Base-by-base conservation (phyloP, 139 green algal species). In the Chloropicon primus region DNA sequence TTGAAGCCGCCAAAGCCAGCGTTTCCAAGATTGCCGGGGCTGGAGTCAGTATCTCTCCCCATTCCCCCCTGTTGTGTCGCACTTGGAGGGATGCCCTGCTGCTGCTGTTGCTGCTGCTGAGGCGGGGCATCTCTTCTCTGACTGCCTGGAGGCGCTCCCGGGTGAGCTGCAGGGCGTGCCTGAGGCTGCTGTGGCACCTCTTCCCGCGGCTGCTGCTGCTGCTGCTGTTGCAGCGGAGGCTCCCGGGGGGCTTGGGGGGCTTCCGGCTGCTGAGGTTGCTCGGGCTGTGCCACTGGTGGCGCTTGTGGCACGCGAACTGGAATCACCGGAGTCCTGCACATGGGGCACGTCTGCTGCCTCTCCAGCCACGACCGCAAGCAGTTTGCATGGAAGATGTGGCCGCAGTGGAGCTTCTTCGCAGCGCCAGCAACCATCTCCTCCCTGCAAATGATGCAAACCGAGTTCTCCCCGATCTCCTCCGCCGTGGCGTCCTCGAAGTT, bases 341-440 rank as follows among this genome's bases (percentile, higher is more conserved):
- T 98, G n/a, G 93, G 93, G 87, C 93, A 97, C 85, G 90, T 96
- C 79, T 98, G 95, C 84, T 98, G 95, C 17, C 95, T 81, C 87
- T 98, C 95, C 76, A 99, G 85, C 95, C 95, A 99, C 0, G 93
- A 96, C 77, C 94, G 88, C 5, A 99, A 86, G 87, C 95, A 99
- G 81, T 96, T 89, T 77, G 97, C 29, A 82, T 99, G 95, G 85
- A 98, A 99, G 22, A 94, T 86, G 75, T 99, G 95, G 22, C 84
- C 82, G 80, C 95, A 99, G 27, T 83, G 76, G 71, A 99, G 89
- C 83, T 94, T 93, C 88, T 99, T 99, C 85, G 26, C 21, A 29
- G 62, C 74, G 1, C 22, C 80, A 10, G 81, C 62, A 24, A 53
- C 75, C 93, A 97, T 96, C 77, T 97, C 93, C 76, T 97, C 93